Base-by-base conservation (phyloP, 805 yeast genomes). In the Ogataea methylovora region DNA sequence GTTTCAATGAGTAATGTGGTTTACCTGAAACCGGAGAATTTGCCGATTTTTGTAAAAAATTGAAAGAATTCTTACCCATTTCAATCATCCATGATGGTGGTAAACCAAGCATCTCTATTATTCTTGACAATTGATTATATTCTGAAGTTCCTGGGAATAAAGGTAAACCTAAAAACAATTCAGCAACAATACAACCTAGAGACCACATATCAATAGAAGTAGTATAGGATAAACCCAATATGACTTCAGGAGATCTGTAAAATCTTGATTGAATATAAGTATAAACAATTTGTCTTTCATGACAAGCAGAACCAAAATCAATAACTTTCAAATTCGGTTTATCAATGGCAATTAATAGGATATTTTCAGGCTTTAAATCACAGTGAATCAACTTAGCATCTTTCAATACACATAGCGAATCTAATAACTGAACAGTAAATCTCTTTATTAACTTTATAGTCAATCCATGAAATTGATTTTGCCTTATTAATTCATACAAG, bases 61-160 rank as follows among this genome's bases (percentile, higher is more conserved):
- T 75, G 30, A 67, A 60, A 1, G 95, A 69, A 55, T 81, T 86
- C 44, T 85, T 81, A 19, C 97, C 98, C 77, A 84, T 86, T 43
- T 90, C 97, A 44, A 90, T 68, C 98, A 92, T 92, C 85, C 96
- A 94, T 17, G 80, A 63, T 9, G 96, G 97, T 17, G 98, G 98
- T 42, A 65, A 57, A 0, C 94, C 96, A 39, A 90, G 57, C 65
- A 87, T 82, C 28, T 81, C 80, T 3, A 81, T 75, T 25, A 92
- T 87, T 45, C 95, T 77, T 41, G 76, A 68, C 29, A 94, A 62
- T 58, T 90, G 97, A 53, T 90, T 87, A 57, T 79, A 92, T 57
- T 92, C 98, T 0, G 95, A 84, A 3, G 87, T 72, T 3, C 98
- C 98, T 0, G 98, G 97, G 48, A 90, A 86, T 45, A 90, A 67